A percentile compares a stretch with the other conserved stretches of the same genome.
Conservation (phyloP, 805 yeast genomes). For the Zygosaccharomyces rouxii region DNA sequence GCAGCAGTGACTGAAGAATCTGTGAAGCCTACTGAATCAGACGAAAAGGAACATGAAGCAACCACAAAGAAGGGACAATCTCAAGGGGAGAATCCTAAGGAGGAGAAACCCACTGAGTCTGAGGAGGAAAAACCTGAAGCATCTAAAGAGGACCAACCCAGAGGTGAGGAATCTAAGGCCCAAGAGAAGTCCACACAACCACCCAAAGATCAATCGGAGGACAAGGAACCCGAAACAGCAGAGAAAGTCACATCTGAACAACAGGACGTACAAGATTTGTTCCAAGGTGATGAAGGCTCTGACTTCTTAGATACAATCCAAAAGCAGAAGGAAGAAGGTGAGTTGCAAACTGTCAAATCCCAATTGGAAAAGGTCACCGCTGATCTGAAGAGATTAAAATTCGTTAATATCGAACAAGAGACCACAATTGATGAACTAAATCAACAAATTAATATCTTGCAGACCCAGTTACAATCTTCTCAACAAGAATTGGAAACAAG, state of each 20-base stretch:
- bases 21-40: slow-evolving; percentile 4
- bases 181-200: slow-evolving; percentile 8
- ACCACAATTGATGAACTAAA: slow-evolving; percentile 36
- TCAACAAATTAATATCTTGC: slow-evolving; percentile 35
- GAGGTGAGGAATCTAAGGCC: slow-evolving; percentile 9
- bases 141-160: slow-evolving; percentile 8
- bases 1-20: slow-evolving; percentile 11
- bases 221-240: background rate
- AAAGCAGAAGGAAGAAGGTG: slow-evolving; percentile 34
- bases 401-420: slow-evolving; percentile 34
- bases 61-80: slow-evolving; percentile 15
- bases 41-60: background rate
- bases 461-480: slow-evolving; percentile 25
- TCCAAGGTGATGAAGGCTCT: slow-evolving; percentile 12
- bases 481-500: slow-evolving; percentile 25
- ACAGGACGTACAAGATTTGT: slow-evolving; percentile 1
- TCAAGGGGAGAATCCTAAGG: background rate
- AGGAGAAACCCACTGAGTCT: slow-evolving; percentile 5
- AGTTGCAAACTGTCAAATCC: slow-evolving; percentile 36
- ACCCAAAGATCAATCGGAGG: slow-evolving; percentile 6
- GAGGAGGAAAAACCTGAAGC: slow-evolving; percentile 1
- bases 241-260: background rate
- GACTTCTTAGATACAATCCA: slow-evolving; percentile 32
- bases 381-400: slow-evolving; percentile 34
- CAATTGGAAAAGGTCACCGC: slow-evolving; percentile 38